These are phyloP conservation scores for Coemansia biformis DNA, from an alignment of 192 early-diverging fungal species.

Conservation along the genomic window DNA sequence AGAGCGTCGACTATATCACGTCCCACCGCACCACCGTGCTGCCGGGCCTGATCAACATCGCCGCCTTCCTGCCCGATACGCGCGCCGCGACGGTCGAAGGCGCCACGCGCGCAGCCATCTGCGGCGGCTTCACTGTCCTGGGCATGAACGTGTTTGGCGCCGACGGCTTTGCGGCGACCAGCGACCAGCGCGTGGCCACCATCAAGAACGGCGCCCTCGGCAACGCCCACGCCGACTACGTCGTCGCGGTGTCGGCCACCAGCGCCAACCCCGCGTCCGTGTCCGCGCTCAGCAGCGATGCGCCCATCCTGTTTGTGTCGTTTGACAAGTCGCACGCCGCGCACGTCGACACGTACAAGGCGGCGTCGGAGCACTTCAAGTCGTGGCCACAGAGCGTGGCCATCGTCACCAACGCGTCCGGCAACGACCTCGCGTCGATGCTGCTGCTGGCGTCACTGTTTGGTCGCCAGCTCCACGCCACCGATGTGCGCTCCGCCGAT, in stretches of 20 bases:
- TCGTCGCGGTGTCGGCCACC: constrained; percentile 64
- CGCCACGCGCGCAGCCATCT: constrained; percentile 65
- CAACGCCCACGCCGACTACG: constrained; percentile 66
- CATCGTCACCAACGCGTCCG: constrained; percentile 79
- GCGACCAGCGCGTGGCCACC: constrained; percentile 36
- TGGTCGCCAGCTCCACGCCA: constrained; percentile 81
- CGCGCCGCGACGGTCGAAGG: constrained; percentile 52
- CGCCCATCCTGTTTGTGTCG: constrained; percentile 59
- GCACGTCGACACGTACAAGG: constrained; percentile 54
- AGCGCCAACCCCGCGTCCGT: constrained; percentile 58
- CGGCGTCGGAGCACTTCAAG: constrained; percentile 69
- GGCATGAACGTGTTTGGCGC: constrained; percentile 55
- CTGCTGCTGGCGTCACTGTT: constrained; percentile 83
- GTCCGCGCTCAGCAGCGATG: constrained; percentile 35
- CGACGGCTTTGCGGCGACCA: constrained; percentile 25
- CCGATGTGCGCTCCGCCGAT: constrained; percentile 68
- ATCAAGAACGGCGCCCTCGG: constrained; percentile 54
- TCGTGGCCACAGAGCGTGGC: constrained; percentile 71
- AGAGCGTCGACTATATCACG: constrained; percentile 85
- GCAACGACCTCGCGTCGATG: constrained; percentile 81
- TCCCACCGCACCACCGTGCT: constrained; percentile 76
- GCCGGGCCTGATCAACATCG: constrained; percentile 86
- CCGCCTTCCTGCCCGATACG: constrained; percentile 58
- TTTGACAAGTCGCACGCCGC: constrained; percentile 44
- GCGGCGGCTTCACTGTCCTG: constrained; percentile 82